Base-by-base conservation (phyloP, 2,329 filamentous ascomycete species). In the Rutstroemia sp. region DNA sequence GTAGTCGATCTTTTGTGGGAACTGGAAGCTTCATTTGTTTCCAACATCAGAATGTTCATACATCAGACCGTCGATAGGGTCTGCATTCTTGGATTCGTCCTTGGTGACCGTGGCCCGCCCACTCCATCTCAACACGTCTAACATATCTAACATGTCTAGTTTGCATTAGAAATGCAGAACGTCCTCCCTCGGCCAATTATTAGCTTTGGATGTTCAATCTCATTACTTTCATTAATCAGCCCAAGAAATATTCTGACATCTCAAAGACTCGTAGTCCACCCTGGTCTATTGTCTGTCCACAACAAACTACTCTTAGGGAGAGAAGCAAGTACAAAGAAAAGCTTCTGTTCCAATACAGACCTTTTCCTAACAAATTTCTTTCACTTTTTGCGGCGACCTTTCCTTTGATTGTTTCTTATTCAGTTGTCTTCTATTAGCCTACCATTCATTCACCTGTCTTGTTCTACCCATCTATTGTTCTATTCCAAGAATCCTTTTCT, bases 11-110 rank as follows among this genome's bases (percentile, higher is more conserved):
- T 34, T 34, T 34, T 34, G 30, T 34, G 30, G 30, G 30, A 34
- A 34, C 30, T 12, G 30, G 30, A 34, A 34, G 30, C 30, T 34
- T 34, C 30, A 34, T 12, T 34, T 53, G 51, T 53, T 47, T 48
- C 42, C 27, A 39, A 53, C 30, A 53, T 53, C 51, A 53, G 51
- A 53, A 19, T 38, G 16, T 39, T 38, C 30, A 48, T 27, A 48
- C 42, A 39, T 48, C 25, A 16, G 30, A 17, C 16, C 21, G 42
- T 38, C 19, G 51, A 54, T 54, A 54, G 51, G 51, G 38, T 34
- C 30, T 38, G 4, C 16, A 34, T 34, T 14, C 30, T 34, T 34
- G 30, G 30, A 34, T 34, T 12, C 30, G 30, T 34, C 9, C 30
- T 10, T 14, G 30, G 30, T 34, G 30, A 4, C 30, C 30, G 30